phyloP scores from a whole-genome alignment of 768 basidiomycete species.

The Suillus bovinus region DNA sequence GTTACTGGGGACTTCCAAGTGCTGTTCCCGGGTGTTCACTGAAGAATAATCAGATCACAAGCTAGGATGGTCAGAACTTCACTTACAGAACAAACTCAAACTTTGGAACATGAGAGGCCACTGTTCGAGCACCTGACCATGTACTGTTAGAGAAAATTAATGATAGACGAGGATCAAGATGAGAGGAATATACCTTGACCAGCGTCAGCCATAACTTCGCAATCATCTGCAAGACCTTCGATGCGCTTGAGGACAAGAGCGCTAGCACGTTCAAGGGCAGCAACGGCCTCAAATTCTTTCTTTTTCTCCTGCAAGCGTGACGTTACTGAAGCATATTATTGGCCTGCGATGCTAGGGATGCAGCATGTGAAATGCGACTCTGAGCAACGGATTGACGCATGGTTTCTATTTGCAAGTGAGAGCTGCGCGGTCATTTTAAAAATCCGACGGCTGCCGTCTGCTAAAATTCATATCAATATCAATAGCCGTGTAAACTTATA shows the following conservation, averaged over 20 bases:
- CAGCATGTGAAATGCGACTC: constrained; percentile 49
- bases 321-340: constrained; percentile 40
- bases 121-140: constrained; percentile 1
- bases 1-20: constrained; percentile 21
- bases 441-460: too few species aligned
- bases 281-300: constrained; percentile 77
- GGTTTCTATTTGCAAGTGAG: not conserved
- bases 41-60: not conserved
- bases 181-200: constrained; percentile 52
- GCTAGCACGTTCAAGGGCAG: constrained; percentile 54
- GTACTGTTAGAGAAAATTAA: not conserved
- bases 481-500: too few species aligned
- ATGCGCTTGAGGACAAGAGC: constrained; percentile 64
- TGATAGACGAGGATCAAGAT: constrained; percentile 1
- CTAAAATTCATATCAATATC: too few species aligned
- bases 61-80: not conserved
- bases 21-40: constrained; percentile 53
- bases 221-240: constrained; percentile 68
- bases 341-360: constrained; percentile 32
- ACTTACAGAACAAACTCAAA: constrained; percentile 63
- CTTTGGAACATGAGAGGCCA: constrained; percentile 34
- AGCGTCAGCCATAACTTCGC: constrained; percentile 75
- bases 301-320: constrained; percentile 74
- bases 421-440: too few species aligned
- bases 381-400: constrained; percentile 56